These are phyloP conservation scores for Citrus maxima DNA, from an alignment of 345 rosid genomes.

Conservation along the genomic window DNA sequence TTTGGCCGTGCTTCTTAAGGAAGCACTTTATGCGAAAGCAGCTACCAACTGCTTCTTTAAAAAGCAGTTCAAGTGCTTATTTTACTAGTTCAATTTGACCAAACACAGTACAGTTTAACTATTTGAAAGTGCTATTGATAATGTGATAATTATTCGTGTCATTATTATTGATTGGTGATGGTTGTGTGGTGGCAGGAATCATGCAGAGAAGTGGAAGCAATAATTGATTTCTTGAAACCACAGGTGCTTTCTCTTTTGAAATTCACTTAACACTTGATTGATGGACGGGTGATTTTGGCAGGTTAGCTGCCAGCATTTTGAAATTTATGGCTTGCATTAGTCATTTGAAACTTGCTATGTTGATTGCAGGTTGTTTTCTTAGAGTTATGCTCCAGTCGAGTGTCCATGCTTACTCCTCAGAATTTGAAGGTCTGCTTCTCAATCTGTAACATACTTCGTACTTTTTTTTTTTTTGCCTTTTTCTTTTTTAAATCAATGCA, in stretches of 20 bases:
- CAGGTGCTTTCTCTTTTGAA: slow-evolving; percentile 55
- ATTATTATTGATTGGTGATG: slow-evolving; percentile 1
- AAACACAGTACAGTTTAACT: not conserved
- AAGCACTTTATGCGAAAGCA: not conserved
- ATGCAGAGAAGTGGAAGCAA: slow-evolving; percentile 74
- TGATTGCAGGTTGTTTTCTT: slow-evolving; percentile 77
- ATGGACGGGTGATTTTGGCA: slow-evolving; percentile 21
- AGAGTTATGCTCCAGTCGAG: slow-evolving; percentile 88
- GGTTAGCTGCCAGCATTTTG: slow-evolving; percentile 20
- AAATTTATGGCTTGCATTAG: not conserved
- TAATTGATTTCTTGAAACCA: slow-evolving; percentile 76
- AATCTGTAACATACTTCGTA: not conserved
- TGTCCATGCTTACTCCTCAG: slow-evolving; percentile 75
- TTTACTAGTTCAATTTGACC: not conserved
- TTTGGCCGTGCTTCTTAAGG: not conserved
- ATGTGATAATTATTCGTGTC: not conserved
- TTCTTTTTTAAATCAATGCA: not conserved
- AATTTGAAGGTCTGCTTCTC: slow-evolving; percentile 59
- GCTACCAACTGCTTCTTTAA: not conserved
- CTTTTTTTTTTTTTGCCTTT: not conserved
- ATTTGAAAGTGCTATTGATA: not conserved
- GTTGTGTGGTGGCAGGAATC: slow-evolving; percentile 64
- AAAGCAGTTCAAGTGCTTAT: not conserved
- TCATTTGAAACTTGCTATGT: slow-evolving; percentile 3
- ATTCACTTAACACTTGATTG: slow-evolving; percentile 24